Evolutionary conservation across 495 filamentous ascomycete species (phyloP), one percentile per base, ranked within the genome.

Genomic region (Penicillium arizonense): DNA sequence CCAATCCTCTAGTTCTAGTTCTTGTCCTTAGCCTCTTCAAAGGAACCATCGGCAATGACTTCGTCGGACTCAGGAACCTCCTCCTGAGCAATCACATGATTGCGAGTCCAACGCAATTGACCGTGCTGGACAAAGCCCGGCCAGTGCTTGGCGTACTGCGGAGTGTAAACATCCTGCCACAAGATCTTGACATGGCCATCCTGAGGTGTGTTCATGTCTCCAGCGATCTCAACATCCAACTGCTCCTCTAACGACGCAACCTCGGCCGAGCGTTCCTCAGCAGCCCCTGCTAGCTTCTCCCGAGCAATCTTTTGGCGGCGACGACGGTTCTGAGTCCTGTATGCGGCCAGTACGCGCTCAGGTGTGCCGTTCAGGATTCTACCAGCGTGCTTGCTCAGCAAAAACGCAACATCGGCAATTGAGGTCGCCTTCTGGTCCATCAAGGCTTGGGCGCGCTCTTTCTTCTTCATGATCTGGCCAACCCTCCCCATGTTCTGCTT

Each of bases 381-480:
- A 30, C 68, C 52, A 30, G 66, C 75, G 61, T 83, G 82, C 54
- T 83, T 84, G 5, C 59, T 66, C 42, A 97, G 73, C 9, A 95
- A 87, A 21, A 83, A 84, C 1, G 94, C 89, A 21, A 97, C 71
- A 69, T 98, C 94, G 24, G 94, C 94, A 16, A 96, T 77, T 10
- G 77, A 79, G 64, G 92, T 96, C n/a, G 88, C 88, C 69, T 87
- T 90, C 77, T 96, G 90, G 75, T 96, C 77, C 86, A 90, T 91
- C 26, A 97, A 67, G 42, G 69, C 76, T 21, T 74, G 65, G 10
- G 82, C 87, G 30, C 88, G 77, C 58, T 84, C 72, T 59, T 79
- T 82, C 59, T 74, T 75, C 55, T 68, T 59, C 68, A 78, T 70
- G 34, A 77, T 54, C 59, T 71, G 66, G 21, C 75, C 78, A 8